Percentiles rank a stretch among this genome's conserved stretches.
phyloP scores from a whole-genome alignment of 129 eudicot species.

The Smallanthus sonchifolius region DNA sequence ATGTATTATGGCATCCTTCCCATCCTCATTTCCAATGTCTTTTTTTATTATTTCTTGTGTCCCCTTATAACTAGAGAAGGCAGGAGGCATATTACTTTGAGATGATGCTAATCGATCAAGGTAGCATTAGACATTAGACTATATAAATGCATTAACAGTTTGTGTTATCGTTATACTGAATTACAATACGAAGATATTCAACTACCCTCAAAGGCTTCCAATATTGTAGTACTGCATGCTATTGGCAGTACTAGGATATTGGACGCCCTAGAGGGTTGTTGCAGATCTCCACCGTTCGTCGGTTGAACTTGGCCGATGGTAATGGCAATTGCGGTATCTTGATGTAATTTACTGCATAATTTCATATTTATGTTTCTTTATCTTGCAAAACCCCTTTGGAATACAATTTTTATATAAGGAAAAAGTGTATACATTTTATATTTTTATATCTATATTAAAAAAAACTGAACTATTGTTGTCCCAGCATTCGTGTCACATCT shows the following conservation, averaged over 20 bases:
- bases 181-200: slow-evolving; percentile 12
- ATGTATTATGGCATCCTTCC: slow-evolving; percentile 2
- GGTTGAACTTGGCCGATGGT: neutral
- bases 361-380: too few species aligned
- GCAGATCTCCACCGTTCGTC: neutral
- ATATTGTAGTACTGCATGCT: neutral
- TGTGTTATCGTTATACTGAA: neutral
- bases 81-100: slow-evolving; percentile 11
- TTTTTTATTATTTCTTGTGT: neutral
- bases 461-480: neutral
- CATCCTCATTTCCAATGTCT: slow-evolving; percentile 20
- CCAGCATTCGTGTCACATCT: neutral
- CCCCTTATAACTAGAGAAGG: slow-evolving; percentile 17
- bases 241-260: slow-evolving; percentile 14
- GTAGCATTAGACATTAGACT: neutral
- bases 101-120: slow-evolving; percentile 16
- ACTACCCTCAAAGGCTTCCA: slow-evolving; percentile 17
- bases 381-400: neutral
- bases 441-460: neutral
- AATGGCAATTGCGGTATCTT: neutral
- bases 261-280: slow-evolving; percentile 32
- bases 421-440: neutral
- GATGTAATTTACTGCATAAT: neutral
- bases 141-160: neutral
- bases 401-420: neutral